Base-by-base conservation (phyloP, 1,139 yeast species). In the Protomyces arabidopsidicola region DNA sequence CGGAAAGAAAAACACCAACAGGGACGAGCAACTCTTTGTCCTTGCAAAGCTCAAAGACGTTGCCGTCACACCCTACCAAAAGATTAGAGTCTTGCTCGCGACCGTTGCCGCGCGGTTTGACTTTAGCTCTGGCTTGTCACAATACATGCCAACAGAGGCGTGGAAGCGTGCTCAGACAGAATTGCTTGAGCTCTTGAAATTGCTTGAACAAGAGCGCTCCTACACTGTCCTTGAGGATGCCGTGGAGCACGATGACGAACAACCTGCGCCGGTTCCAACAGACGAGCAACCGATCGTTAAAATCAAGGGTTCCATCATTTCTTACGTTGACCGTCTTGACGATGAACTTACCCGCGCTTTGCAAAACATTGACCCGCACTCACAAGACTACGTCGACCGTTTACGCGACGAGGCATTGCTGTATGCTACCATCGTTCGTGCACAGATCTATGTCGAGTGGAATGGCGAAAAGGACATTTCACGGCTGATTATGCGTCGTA, bases 1-100 rank as follows among this genome's bases (percentile, higher is more conserved):
- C 77, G 98, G 98, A 80, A 91, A 91, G 80, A 93, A 90, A 81
- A 90, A 89, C 75, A 87, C 90, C 69, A 97, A 93, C 75, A 84
- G 86, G 70, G 77, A 75, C 67, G 96, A 88, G 75, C 97, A 93
- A 76, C 83, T 90, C 69, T 78, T 79, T 68, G 80, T 81, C 55
- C 81, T 93, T 73, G 96, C 88, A 76, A 79, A 79, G 54, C 80
- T 90, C 68, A 76, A 87, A 68, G 73, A 75, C 20, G 77, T 81
- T 42, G 79, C 88, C 34, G 72, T 73, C 48, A 79, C 82, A 53
- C 71, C 90, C 38, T 93, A 89, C 75, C 96, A 93, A 77, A 79
- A 81, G 69, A 88, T 95, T 70, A 79, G 88, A 54, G 83, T 91
- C 65, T 85, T 88, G 74, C 84, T 90, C 75, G 84, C 90, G 80